phyloP scores from a whole-genome alignment of 495 filamentous ascomycete species.

The Niebla homalea region DNA sequence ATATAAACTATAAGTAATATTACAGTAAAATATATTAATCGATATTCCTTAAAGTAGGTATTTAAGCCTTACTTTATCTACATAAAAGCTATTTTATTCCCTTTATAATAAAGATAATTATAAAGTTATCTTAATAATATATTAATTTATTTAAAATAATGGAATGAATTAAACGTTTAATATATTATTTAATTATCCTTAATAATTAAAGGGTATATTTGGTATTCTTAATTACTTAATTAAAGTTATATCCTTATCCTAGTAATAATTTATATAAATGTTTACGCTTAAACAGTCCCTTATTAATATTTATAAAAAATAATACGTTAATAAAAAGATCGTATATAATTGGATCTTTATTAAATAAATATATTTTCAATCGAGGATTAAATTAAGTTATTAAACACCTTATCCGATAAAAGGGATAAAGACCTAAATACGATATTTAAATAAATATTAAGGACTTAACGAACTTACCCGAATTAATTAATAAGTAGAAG shows the following conservation, averaged over 20 bases:
- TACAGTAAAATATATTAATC: too few species aligned
- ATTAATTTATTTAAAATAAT: too few species aligned
- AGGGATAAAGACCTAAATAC: not conserved
- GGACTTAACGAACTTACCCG: too few species aligned
- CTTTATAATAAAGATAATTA: not conserved
- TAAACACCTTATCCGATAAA: not conserved
- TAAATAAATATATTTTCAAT: not conserved
- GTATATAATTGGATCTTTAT: not conserved
- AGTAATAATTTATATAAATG: too few species aligned
- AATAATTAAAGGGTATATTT: too few species aligned
- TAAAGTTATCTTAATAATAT: not conserved
- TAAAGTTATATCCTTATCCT: too few species aligned
- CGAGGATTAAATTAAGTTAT: not conserved
- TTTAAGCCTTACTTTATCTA: not conserved
- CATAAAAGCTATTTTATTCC: not conserved
- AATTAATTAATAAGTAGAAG: too few species aligned
- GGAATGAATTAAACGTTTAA: too few species aligned
- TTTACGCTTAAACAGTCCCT: too few species aligned
- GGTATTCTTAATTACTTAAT: too few species aligned
- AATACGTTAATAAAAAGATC: not conserved
- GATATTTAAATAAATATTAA: slow-evolving; percentile 1
- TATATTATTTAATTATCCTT: too few species aligned
- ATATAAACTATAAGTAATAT: too few species aligned
- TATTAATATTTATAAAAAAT: not conserved
- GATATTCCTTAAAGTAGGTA: not conserved